A percentile compares a stretch with the other conserved stretches of the same genome.
phyloP scores from a whole-genome alignment of 768 basidiomycete species.

The Trametes villosa region DNA sequence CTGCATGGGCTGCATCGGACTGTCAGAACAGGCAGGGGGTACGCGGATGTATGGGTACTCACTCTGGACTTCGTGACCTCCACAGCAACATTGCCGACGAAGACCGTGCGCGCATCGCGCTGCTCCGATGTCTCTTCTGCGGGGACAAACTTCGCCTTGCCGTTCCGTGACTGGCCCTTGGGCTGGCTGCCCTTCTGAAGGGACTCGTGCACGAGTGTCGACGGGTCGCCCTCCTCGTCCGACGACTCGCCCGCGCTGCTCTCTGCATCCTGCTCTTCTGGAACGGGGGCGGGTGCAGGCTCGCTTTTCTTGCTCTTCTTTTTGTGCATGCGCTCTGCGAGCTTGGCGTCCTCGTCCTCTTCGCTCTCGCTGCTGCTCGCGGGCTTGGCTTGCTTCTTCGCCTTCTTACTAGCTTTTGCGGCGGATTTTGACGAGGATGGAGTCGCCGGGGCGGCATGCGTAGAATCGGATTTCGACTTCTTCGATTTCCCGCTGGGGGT shows the following conservation, averaged over 20 bases:
- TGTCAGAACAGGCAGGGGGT: neutral
- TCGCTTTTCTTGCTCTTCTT: constrained; percentile 3
- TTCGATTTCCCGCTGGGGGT: constrained; percentile 11
- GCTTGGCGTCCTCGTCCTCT: constrained; percentile 8
- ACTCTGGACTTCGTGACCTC: constrained; percentile 81
- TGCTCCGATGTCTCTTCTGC: constrained; percentile 72
- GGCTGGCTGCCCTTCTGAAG: constrained; percentile 38
- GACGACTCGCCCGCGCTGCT: constrained; percentile 31
- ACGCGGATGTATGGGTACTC: constrained; percentile 26
- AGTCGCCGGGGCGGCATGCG: neutral
- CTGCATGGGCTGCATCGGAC: constrained; percentile 58
- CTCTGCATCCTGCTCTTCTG: constrained; percentile 20
- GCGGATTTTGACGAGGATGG: constrained; percentile 6
- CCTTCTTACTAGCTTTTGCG: neutral
- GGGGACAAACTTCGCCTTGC: constrained; percentile 57
- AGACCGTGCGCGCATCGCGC: constrained; percentile 83
- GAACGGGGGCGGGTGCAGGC: neutral
- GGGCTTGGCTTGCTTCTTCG: neutral
- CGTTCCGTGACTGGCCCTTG: constrained; percentile 34
- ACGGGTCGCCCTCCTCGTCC: constrained; percentile 40
- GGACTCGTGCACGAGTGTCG: constrained; percentile 68
- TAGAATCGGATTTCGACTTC: constrained; percentile 16
- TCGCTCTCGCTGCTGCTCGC: constrained; percentile 2
- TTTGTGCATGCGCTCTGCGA: neutral
- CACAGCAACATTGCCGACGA: constrained; percentile 86